These are phyloP conservation scores for Botrytis squamosa DNA, from an alignment of 2,329 filamentous ascomycete species.

Conservation along the genomic window DNA sequence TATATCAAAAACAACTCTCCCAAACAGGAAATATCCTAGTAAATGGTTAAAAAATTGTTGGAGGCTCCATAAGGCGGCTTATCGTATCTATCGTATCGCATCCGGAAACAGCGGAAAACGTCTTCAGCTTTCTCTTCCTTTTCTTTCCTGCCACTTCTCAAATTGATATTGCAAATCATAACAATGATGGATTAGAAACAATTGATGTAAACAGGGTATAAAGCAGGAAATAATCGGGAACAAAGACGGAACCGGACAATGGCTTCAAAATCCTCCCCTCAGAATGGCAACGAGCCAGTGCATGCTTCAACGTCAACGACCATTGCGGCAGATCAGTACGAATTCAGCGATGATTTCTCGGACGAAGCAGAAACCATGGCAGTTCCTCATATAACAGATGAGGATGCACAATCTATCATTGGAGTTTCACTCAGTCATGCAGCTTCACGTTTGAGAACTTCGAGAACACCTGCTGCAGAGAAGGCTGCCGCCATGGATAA, in stretches of 20 bases:
- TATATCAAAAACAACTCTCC: background rate
- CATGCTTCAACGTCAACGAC: constrained; percentile 18
- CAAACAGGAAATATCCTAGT: background rate
- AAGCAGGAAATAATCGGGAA: constrained; percentile 14
- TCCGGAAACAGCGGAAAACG: constrained; percentile 15
- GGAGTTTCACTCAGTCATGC: constrained; percentile 58
- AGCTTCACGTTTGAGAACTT: constrained; percentile 55
- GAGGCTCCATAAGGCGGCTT: constrained; percentile 14
- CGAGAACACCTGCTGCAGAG: constrained; percentile 56
- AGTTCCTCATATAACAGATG: constrained; percentile 39
- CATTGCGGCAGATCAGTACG: constrained; percentile 19
- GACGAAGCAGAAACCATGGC: constrained; percentile 32
- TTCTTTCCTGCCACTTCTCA: constrained; percentile 13
- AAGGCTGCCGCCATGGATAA: constrained; percentile 56
- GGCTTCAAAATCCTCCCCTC: background rate
- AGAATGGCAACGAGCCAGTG: background rate
- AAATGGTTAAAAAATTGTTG: background rate
- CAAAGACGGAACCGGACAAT: constrained; percentile 20
- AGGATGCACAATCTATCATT: constrained; percentile 59
- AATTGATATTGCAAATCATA: background rate
- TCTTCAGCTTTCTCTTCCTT: background rate
- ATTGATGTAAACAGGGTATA: background rate
- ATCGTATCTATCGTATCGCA: constrained; percentile 10
- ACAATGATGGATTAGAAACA: background rate
- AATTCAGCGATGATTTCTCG: constrained; percentile 24